A percentile compares a stretch with the other conserved stretches of the same genome.
phyloP scores from a whole-genome alignment of 164 flowering plant genomes.

The Macadamia tetraphylla region DNA sequence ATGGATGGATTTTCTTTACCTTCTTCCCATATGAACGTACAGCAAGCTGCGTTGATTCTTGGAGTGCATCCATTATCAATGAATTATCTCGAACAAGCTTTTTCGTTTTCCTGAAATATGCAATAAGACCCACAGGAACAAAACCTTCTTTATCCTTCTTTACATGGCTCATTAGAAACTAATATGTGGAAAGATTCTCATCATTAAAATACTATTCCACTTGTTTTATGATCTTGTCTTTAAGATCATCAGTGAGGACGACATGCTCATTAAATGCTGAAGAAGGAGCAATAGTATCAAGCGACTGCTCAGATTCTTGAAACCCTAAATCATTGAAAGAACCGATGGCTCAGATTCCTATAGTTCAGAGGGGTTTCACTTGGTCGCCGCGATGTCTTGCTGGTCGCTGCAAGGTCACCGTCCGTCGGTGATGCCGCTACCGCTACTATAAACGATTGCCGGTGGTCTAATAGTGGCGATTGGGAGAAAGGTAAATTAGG shows the following conservation, averaged over 20 bases:
- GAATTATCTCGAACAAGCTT: too few relatives aligned
- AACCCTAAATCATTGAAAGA: slow-evolving; percentile 11
- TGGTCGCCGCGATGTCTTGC: too few relatives aligned
- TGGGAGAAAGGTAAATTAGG: too few relatives aligned
- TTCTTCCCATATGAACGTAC: slow-evolving; percentile 70
- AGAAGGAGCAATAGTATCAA: neutral
- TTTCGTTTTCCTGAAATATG: too few relatives aligned
- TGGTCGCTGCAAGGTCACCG: too few relatives aligned
- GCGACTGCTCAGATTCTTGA: slow-evolving; percentile 1
- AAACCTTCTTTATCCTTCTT: slow-evolving; percentile 45
- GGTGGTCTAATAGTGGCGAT: too few relatives aligned
- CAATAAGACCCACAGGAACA: too few relatives aligned
- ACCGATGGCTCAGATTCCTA: neutral
- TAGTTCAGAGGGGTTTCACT: too few relatives aligned
- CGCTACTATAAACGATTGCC: too few relatives aligned
- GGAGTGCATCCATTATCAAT: too few relatives aligned
- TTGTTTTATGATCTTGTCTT: slow-evolving; percentile 23
- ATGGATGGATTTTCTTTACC: slow-evolving; percentile 67
- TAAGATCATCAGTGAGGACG: slow-evolving; percentile 17
- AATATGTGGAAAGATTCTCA: slow-evolving; percentile 72
- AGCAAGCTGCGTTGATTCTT: slow-evolving; percentile 10
- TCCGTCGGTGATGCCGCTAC: too few relatives aligned
- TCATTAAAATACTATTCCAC: slow-evolving; percentile 89
- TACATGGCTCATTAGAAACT: slow-evolving; percentile 47
- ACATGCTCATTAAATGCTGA: slow-evolving; percentile 6